These are phyloP conservation scores for Termitomyces sp. DNA, from an alignment of 1,284 basidiomycete species.

Conservation along the genomic window DNA sequence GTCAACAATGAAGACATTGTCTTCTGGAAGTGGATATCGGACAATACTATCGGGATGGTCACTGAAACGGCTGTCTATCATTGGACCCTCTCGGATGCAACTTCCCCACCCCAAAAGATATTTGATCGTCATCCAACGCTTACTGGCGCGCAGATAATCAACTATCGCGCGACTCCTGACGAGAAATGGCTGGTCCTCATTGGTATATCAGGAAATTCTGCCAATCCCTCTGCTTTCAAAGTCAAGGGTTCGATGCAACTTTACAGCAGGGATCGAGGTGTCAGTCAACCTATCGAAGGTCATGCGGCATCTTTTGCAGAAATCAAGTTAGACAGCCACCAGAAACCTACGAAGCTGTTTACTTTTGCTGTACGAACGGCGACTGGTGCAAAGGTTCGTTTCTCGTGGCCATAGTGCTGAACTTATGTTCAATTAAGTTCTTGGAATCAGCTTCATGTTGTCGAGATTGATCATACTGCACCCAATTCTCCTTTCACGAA, in stretches of 20 bases:
- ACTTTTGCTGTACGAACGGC: constrained; percentile 95
- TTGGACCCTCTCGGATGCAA: constrained; percentile 79
- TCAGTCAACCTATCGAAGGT: constrained; percentile 98
- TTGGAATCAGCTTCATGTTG: constrained; percentile 81
- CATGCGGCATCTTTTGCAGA: constrained; percentile 97
- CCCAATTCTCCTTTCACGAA: constrained; percentile 96
- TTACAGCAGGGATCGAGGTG: constrained; percentile 88
- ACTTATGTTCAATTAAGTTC: constrained; percentile 10
- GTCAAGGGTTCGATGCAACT: constrained; percentile 97
- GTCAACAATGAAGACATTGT: constrained; percentile 91
- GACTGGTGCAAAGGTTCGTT: constrained; percentile 88
- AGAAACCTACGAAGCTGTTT: constrained; percentile 87
- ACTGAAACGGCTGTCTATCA: constrained; percentile 94
- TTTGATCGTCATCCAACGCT: constrained; percentile 98
- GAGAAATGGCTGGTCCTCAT: constrained; percentile 98
- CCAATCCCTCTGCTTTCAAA: constrained; percentile 92
- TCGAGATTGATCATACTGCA: constrained; percentile 96
- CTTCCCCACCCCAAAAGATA: constrained; percentile 80
- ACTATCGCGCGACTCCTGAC: constrained; percentile 90
- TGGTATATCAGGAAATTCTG: constrained; percentile 93
- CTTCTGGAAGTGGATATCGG: constrained; percentile 99
- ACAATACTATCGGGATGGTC: constrained; percentile 90
- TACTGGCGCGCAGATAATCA: constrained; percentile 95
- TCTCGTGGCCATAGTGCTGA: not conserved
- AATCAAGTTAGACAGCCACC: constrained; percentile 84